Percentiles rank a stretch among this genome's conserved stretches.
Conservation (phyloP, 2,329 filamentous ascomycete genomes). For the Trichophyton simii region DNA sequence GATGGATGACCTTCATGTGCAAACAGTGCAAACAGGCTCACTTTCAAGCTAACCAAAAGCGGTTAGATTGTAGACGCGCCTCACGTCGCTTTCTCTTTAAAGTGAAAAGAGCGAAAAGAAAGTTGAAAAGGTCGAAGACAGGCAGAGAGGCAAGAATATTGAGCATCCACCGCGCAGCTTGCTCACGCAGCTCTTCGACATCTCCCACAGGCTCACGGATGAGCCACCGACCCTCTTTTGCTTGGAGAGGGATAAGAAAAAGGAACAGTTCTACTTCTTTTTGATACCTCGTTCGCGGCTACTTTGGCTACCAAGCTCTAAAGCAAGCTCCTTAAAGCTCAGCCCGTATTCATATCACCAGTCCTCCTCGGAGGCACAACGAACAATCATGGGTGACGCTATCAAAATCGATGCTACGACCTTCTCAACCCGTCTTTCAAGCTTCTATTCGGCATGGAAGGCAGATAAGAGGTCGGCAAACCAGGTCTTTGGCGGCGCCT, state of each 20-base stretch:
- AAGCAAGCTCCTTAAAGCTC: neutral
- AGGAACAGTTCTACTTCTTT: neutral
- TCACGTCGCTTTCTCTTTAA: neutral
- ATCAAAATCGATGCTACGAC: conserved; percentile 89
- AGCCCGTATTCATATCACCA: neutral
- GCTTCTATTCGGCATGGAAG: conserved; percentile 87
- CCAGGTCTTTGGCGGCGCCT: conserved; percentile 70
- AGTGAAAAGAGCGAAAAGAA: neutral
- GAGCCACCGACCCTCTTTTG: neutral
- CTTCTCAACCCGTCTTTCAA: conserved; percentile 86
- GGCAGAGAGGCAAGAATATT: neutral
- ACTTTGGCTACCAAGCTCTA: neutral
- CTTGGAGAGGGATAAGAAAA: neutral
- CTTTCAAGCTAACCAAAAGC: neutral
- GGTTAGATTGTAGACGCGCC: neutral
- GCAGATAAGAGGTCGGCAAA: conserved; percentile 83
- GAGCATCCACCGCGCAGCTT: neutral
- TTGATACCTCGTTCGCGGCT: neutral
- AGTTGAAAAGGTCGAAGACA: neutral
- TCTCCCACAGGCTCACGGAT: neutral
- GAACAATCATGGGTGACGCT: conserved; percentile 52
- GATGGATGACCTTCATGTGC: neutral
- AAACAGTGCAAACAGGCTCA: neutral
- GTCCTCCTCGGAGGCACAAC: neutral
- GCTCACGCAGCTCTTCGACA: neutral